Evolutionary conservation across 1,139 yeast species (phyloP).

Genomic region (Saccharomycopsis crataegensis): DNA sequence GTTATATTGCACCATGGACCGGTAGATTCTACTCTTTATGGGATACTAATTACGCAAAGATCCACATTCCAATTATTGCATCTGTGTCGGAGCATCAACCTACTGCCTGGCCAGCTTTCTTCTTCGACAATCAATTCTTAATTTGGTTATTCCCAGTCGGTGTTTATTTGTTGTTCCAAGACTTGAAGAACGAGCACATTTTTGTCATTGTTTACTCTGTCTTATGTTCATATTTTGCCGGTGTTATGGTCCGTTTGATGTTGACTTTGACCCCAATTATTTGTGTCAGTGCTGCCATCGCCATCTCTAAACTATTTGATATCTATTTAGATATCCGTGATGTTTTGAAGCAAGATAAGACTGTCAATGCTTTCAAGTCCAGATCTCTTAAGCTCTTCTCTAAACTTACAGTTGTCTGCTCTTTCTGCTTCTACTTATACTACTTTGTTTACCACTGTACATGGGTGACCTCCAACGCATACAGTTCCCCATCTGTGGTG

Average conservation of each 20-base stretch:
- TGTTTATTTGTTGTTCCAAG: slow-evolving; percentile 82
- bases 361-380: slow-evolving; percentile 8
- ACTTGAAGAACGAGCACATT: slow-evolving; percentile 84
- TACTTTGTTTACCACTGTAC: slow-evolving; percentile 92
- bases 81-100: slow-evolving; percentile 99
- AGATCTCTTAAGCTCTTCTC: slow-evolving; percentile 37
- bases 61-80: slow-evolving; percentile 97
- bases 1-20: slow-evolving; percentile 98
- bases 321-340: slow-evolving; percentile 67
- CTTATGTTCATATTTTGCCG: slow-evolving; percentile 93
- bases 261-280: slow-evolving; percentile 92
- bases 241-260: slow-evolving; percentile 99
- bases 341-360: slow-evolving; percentile 21
- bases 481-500: slow-evolving; percentile 97
- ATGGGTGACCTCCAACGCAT: slow-evolving; percentile 94
- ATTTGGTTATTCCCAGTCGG: slow-evolving; percentile 99
- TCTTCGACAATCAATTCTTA: slow-evolving; percentile 86
- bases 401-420: slow-evolving; percentile 54
- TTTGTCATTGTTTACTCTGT: slow-evolving; percentile 87
- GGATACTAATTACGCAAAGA: slow-evolving; percentile 97
- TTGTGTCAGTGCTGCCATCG: slow-evolving; percentile 86
- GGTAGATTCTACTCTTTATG: slow-evolving; percentile 97
- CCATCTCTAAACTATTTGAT: slow-evolving; percentile 78
- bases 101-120: slow-evolving; percentile 98
- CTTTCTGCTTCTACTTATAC: slow-evolving; percentile 68